Conservation (phyloP, 352 stramenopile genomes). For the Pythium brachiatum region DNA sequence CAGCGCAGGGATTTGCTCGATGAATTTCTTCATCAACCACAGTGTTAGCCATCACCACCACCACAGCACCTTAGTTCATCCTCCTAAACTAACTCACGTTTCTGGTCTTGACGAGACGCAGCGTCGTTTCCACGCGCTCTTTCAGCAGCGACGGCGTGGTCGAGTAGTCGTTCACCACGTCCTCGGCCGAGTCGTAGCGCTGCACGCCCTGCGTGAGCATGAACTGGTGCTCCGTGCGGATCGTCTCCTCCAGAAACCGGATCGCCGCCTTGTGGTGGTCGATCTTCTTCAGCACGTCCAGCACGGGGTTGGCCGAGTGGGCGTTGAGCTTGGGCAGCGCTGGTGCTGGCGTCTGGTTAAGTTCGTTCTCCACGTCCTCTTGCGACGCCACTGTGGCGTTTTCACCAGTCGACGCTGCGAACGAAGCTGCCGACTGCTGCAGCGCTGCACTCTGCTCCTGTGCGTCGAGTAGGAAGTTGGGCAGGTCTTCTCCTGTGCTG, state of each 20-base stretch:
- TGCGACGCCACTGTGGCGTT: not conserved
- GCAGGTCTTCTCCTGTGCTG: conserved; percentile 72
- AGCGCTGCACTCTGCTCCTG: not conserved
- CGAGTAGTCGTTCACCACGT: conserved; percentile 52
- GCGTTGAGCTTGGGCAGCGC: conserved; percentile 74
- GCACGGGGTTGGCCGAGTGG: conserved; percentile 67
- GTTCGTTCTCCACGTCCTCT: conserved; percentile 32
- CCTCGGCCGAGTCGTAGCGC: conserved; percentile 49
- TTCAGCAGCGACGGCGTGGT: conserved; percentile 46
- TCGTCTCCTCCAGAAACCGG: conserved; percentile 55
- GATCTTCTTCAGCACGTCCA: conserved; percentile 80
- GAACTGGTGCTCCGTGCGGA: conserved; percentile 56
- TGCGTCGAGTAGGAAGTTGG: conserved; percentile 32
- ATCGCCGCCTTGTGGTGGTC: conserved; percentile 71
- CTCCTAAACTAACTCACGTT: conserved; percentile 60
- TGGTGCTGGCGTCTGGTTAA: conserved; percentile 34
- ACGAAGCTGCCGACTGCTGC: not conserved
- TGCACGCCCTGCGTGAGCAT: conserved; percentile 44
- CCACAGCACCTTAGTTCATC: not conserved
- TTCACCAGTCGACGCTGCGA: not conserved
- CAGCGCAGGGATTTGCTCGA: conserved; percentile 47
- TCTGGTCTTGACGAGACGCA: conserved; percentile 70
- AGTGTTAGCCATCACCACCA: not conserved
- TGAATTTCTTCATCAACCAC: conserved; percentile 49
- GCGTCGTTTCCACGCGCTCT: conserved; percentile 55